A percentile compares a stretch with the other conserved stretches of the same genome.
Evolutionary conservation across 2,329 filamentous ascomycete species (phyloP).

Genomic region (Fusarium nelsonii): DNA sequence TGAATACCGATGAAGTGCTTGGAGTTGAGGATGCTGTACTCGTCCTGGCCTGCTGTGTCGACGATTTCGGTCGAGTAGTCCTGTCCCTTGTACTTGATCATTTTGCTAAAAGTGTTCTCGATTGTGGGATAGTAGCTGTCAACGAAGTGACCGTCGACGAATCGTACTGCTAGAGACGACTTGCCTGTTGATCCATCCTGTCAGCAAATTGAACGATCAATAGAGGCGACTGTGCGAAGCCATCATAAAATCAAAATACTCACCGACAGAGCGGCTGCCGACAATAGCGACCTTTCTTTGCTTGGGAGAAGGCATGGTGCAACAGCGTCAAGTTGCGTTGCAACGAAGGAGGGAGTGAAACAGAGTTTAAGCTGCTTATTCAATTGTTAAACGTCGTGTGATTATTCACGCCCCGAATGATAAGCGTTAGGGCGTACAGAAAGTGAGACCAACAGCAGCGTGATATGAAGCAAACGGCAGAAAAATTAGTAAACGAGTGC

Average conservation of each 20-base stretch:
- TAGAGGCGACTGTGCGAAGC: background rate
- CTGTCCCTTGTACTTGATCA: slow-evolving; percentile 91
- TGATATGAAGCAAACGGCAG: slow-evolving; percentile 4
- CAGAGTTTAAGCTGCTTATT: slow-evolving; percentile 11
- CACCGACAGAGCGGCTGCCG: slow-evolving; percentile 87
- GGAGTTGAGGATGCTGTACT: slow-evolving; percentile 97
- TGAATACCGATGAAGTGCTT: slow-evolving; percentile 99
- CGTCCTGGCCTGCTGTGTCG: slow-evolving; percentile 98
- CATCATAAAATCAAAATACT: slow-evolving; percentile 39
- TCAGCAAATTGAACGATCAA: slow-evolving; percentile 15
- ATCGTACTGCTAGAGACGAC: slow-evolving; percentile 95
- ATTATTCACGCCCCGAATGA: slow-evolving; percentile 2
- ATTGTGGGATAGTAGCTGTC: slow-evolving; percentile 99
- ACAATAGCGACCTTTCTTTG: slow-evolving; percentile 97
- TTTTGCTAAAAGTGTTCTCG: slow-evolving; percentile 98
- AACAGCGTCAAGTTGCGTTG: slow-evolving; percentile 25
- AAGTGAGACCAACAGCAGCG: slow-evolving; percentile 23
- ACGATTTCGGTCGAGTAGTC: slow-evolving; percentile 98
- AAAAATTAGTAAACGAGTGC: slow-evolving; percentile 16
- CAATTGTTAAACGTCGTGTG: slow-evolving; percentile 19
- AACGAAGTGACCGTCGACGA: slow-evolving; percentile 97
- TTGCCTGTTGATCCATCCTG: slow-evolving; percentile 73
- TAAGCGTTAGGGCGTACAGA: slow-evolving; percentile 15
- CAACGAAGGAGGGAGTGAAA: slow-evolving; percentile 31
- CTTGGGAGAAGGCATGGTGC: slow-evolving; percentile 68